Evolutionary conservation across 2,329 filamentous ascomycete species (phyloP).

Genomic region (Botryosphaeria dothidea): DNA sequence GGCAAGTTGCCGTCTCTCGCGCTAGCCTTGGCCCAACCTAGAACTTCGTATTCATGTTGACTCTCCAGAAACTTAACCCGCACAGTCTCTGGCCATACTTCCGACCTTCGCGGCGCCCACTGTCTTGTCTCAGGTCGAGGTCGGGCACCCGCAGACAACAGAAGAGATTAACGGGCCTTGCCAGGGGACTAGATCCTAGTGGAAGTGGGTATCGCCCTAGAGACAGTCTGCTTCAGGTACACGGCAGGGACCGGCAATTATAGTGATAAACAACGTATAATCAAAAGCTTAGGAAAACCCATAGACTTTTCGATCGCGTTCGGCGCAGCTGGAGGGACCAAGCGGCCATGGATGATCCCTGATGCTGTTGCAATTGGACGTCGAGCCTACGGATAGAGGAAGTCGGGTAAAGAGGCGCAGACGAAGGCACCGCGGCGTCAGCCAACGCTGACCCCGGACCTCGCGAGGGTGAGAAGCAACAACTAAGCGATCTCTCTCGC

Average conservation of each 20-base stretch:
- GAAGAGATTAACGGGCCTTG: no score
- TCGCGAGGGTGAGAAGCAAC: not conserved
- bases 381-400: no score
- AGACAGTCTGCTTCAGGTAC: not conserved
- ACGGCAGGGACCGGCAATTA: not conserved
- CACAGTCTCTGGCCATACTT: no score
- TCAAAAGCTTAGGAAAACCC: not conserved
- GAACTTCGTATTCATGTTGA: not conserved
- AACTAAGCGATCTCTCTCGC: not conserved
- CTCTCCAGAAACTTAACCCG: not conserved
- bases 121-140: not conserved
- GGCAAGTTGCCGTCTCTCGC: not conserved
- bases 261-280: not conserved
- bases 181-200: not conserved
- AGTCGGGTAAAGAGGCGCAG: not conserved
- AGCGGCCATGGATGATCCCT: not conserved
- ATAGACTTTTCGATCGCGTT: not conserved
- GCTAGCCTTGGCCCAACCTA: not conserved
- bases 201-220: not conserved
- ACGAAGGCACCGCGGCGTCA: not conserved
- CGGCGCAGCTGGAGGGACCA: not conserved
- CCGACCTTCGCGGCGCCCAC: no score
- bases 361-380: not conserved
- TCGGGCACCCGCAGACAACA: not conserved
- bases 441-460: not conserved